Conservation (phyloP, 768 basidiomycete genomes). For the Pilatotrama ljubarskyi region DNA sequence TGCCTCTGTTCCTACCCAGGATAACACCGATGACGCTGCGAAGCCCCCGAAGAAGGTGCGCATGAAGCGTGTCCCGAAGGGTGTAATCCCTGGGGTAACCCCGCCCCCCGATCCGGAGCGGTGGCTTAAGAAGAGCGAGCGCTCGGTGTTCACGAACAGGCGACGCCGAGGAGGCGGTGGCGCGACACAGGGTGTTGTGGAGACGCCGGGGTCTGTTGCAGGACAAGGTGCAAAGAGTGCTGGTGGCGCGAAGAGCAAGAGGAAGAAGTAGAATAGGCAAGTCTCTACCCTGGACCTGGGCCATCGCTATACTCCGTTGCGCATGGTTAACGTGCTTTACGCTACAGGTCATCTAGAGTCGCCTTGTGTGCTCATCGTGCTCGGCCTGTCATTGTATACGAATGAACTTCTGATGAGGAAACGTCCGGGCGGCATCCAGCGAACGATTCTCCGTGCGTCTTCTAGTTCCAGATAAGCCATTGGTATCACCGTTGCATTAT, state of each 20-base stretch:
- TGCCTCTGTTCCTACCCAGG: slow-evolving; percentile 1
- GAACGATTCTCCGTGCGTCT: background rate
- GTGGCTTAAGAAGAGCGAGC: slow-evolving; percentile 86
- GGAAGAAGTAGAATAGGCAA: slow-evolving; percentile 53
- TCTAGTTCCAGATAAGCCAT: background rate
- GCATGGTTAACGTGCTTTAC: background rate
- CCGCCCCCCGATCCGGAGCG: slow-evolving; percentile 84
- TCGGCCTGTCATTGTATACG: slow-evolving; percentile 3
- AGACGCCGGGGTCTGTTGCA: slow-evolving; percentile 30
- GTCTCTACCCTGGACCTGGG: background rate
- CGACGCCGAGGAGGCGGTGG: slow-evolving; percentile 49
- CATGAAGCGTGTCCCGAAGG: slow-evolving; percentile 67
- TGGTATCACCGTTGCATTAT: background rate
- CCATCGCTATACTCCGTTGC: background rate
- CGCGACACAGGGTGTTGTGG: slow-evolving; percentile 70
- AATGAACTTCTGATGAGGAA: slow-evolving; percentile 3
- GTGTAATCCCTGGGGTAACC: slow-evolving; percentile 77
- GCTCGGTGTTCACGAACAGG: slow-evolving; percentile 55
- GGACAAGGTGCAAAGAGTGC: slow-evolving; percentile 31
- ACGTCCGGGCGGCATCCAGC: background rate
- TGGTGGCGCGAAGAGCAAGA: slow-evolving; percentile 60
- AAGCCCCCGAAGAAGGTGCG: slow-evolving; percentile 48
- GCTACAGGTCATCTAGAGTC: slow-evolving; percentile 3
- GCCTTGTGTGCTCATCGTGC: slow-evolving; percentile 17
- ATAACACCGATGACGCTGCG: slow-evolving; percentile 27